Evolutionary conservation across 2,329 filamentous ascomycete genomes (phyloP), one percentile per base, ranked within the genome.

Genomic region (Juglanconis juglandina): DNA sequence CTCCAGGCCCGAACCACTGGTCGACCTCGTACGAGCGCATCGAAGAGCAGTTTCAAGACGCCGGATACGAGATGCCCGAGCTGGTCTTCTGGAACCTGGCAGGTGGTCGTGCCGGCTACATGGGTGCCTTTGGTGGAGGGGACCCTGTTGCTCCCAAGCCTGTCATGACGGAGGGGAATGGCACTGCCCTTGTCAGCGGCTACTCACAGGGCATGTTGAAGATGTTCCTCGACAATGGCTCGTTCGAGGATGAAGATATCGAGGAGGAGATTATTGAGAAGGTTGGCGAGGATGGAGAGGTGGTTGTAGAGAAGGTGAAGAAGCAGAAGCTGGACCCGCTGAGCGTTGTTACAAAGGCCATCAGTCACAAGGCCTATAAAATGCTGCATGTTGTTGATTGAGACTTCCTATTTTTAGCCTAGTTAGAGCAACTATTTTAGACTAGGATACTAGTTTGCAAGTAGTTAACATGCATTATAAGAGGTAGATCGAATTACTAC

Each of bases 81-180:
- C 70, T 87, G n/a, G 73, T 87, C 3, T 86, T 84, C 68, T 86
- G 83, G 84, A 85, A 86, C 65, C 72, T 86, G 17, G 81, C 81
- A 0, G 78, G 76, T 8, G 73, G 74, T 0, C 69, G 66, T 34
- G 70, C 66, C 24, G 68, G 68, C 1, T 64, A 67, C 41, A 6
- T 13, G 3, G 51, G 33, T 3, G n/a, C 35, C 1, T 7, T 10
- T 10, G 30, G 57, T 7, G 34, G 4, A 1, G 69, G 66, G 1
- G 71, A 73, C 35, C 66, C 69, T 0, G 71, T 64, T 2, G 77
- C 76, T 1, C 76, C 77, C 5, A 85, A 84, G 71, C 81, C 81
- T 1, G 77, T 81, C 4, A 76, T 70, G 1, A 74, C 72, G n/a
- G 72, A 74, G 1, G 72, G 81, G 54, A 61, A 69, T 42, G 79